A percentile compares a stretch with the other conserved stretches of the same genome.
phyloP scores from a whole-genome alignment of 306 rosid species.

The Luffa aegyptiaca region DNA sequence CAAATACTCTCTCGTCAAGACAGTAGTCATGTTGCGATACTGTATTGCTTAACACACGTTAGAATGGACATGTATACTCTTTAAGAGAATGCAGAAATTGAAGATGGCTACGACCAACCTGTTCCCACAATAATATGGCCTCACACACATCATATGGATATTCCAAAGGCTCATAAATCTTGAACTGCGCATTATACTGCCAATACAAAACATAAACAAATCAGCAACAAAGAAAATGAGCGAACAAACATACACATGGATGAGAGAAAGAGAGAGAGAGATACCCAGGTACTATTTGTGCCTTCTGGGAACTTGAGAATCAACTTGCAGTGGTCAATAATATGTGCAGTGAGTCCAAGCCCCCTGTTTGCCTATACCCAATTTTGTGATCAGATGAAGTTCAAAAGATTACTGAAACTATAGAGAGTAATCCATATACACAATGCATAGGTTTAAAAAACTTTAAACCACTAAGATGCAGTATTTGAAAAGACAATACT shows the following conservation, averaged over 20 bases:
- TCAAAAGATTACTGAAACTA: neutral
- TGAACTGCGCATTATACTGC: slow-evolving; percentile 90
- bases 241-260: neutral
- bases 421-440: neutral
- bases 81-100: slow-evolving; percentile 1
- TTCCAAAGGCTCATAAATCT: slow-evolving; percentile 74
- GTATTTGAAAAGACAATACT: neutral
- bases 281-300: slow-evolving; percentile 96
- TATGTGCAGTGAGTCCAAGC: slow-evolving; percentile 84
- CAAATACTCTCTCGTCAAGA: slow-evolving; percentile 85
- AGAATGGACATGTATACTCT: slow-evolving; percentile 11
- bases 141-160: slow-evolving; percentile 73
- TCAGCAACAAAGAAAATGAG: slow-evolving; percentile 14
- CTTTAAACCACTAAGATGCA: neutral
- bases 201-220: slow-evolving; percentile 10
- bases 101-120: slow-evolving; percentile 42
- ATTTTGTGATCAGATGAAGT: slow-evolving; percentile 8
- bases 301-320: slow-evolving; percentile 72
- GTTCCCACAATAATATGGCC: slow-evolving; percentile 83
- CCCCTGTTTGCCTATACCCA: slow-evolving; percentile 79
- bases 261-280: slow-evolving; percentile 16
- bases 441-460: neutral
- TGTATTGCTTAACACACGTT: slow-evolving; percentile 32
- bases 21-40: slow-evolving; percentile 98
- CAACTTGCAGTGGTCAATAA: slow-evolving; percentile 72